Base-by-base conservation (phyloP, 768 basidiomycete genomes). In the Gelatoporia subvermispora region DNA sequence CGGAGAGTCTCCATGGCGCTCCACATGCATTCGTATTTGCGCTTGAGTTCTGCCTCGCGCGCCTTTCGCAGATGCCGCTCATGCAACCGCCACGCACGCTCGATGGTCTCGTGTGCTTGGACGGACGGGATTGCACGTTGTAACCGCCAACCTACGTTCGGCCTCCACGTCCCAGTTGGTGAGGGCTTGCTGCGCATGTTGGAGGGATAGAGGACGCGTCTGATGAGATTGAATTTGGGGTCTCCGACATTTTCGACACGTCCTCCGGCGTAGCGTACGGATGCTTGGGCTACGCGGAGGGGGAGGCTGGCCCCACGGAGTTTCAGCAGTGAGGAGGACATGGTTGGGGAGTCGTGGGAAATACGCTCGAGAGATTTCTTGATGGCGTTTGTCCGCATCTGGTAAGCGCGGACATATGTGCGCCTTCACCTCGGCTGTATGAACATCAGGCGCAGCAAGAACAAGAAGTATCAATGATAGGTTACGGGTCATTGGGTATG, bases 21-120 rank as follows among this genome's bases (percentile, higher is more conserved):
- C 63, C 72, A 71, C 93, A 96, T 93, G 58, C 79, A 77, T 47
- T 81, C 75, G 60, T 84, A 93, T 66, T 94, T 94, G 66, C 83
- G 76, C 49, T 72, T 70, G 52, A 89, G 63, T 60, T 91, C 87
- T 31, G 73, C 79, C 23, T 83, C 77, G 39, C 87, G 76, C 52
- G 75, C 71, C 60, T 85, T 80, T 36, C 93, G 80, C 35, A 83
- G 51, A 60, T 88, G 84, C 24, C 93, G 78, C 55, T 79, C 76
- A 68, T 91, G 82, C 10, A 97, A 75, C 44, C 84, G 71, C 88
- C 88, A 97, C 3, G 93, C 93, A 25, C 93, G 81, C 55, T 91
- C 85, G 45, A 96, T 93, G 2, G 92, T 96, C 53, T 92, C 79
- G 69, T 96, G 91, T 0, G 89, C 92, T 65, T 95, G 92, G 4